phyloP scores from a whole-genome alignment of 2,329 filamentous ascomycete species.

The Nigrospora osmanthi region DNA sequence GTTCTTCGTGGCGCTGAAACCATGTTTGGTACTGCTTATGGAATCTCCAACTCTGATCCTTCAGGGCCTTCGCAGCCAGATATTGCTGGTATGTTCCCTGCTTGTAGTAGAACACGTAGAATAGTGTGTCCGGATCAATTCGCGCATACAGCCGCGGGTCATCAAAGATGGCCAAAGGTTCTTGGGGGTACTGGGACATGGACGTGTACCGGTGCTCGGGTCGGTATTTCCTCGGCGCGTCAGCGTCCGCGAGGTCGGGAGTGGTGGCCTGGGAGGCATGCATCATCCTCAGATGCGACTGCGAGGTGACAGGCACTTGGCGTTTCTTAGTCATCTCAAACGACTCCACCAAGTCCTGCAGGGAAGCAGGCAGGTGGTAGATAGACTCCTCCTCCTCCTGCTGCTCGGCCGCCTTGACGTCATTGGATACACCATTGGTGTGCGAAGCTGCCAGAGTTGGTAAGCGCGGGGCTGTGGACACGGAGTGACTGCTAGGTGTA shows the following conservation, averaged over 20 bases:
- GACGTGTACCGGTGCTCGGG: conserved; percentile 71
- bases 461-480: too few relatives aligned
- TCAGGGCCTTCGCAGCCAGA: conserved; percentile 90
- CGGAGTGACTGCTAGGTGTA: conserved; percentile 13
- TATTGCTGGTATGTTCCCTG: conserved; percentile 95
- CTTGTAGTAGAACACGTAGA: conserved; percentile 99
- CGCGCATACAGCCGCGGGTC: conserved; percentile 80
- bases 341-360: conserved; percentile 85
- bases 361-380: conserved; percentile 81
- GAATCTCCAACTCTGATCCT: conserved; percentile 97
- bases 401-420: conserved; percentile 32
- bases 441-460: conserved; percentile 23
- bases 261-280: conserved; percentile 63
- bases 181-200: conserved; percentile 81
- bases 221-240: conserved; percentile 75
- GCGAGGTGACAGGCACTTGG: conserved; percentile 51
- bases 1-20: conserved; percentile 98
- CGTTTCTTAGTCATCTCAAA: conserved; percentile 78
- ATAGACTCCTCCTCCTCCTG: conserved; percentile 60
- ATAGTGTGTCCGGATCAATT: conserved; percentile 92
- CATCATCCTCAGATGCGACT: conserved; percentile 66
- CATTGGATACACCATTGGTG: conserved; percentile 45
- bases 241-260: conserved; percentile 71
- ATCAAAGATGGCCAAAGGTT: conserved; percentile 85
- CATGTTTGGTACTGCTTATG: conserved; percentile 99